phyloP scores from a whole-genome alignment of 257 asterid genomes.

The Solanum chilense region DNA sequence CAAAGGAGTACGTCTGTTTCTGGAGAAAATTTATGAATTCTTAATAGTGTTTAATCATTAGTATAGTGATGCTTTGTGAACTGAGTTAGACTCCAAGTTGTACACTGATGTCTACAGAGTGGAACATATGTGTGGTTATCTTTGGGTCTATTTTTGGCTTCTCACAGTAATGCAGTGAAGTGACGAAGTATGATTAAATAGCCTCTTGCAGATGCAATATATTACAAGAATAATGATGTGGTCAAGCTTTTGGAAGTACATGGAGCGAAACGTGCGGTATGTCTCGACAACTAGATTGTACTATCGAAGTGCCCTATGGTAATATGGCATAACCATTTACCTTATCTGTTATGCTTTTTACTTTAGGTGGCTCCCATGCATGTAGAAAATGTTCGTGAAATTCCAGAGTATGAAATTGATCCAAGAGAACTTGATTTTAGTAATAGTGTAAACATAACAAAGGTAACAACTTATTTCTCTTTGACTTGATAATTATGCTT shows the following conservation, averaged over 20 bases:
- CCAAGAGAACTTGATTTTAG: slow-evolving; percentile 77
- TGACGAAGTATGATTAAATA: slow-evolving; percentile 37
- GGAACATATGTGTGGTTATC: not conserved
- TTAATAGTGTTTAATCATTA: not conserved
- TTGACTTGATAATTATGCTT: not conserved
- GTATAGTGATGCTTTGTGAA: not conserved
- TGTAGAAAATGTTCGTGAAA: slow-evolving; percentile 58
- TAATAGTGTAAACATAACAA: slow-evolving; percentile 60
- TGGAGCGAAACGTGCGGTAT: slow-evolving; percentile 68
- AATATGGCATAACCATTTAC: not conserved
- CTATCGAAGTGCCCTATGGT: not conserved
- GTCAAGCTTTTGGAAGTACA: slow-evolving; percentile 68
- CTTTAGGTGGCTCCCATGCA: slow-evolving; percentile 86
- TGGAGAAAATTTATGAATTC: not conserved
- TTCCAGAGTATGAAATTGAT: slow-evolving; percentile 84
- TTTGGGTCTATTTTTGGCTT: not conserved
- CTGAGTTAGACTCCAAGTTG: not conserved
- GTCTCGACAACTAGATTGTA: not conserved
- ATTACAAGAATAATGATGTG: slow-evolving; percentile 58
- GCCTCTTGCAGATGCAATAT: slow-evolving; percentile 95
- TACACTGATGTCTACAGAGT: not conserved
- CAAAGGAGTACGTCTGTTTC: not conserved
- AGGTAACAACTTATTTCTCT: slow-evolving; percentile 26
- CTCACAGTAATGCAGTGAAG: not conserved
- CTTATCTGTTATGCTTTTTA: not conserved